Evolutionary conservation across 148 eudicot species (phyloP).

Genomic region (Rhododendron kiyosumense): DNA sequence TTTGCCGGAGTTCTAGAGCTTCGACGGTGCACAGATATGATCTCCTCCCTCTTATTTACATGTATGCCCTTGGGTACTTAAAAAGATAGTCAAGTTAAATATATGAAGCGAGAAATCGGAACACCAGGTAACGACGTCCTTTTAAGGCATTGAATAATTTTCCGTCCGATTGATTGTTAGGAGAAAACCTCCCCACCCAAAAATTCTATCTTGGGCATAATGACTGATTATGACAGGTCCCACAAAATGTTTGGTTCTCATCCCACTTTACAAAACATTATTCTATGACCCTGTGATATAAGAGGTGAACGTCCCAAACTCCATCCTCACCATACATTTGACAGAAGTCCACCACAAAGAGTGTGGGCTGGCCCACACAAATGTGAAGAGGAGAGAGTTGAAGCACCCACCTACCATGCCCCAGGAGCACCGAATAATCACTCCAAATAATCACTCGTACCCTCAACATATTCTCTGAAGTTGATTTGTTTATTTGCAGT

Average conservation of each 20-base stretch:
- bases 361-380: too few species aligned
- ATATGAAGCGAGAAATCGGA: too few species aligned
- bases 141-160: background rate
- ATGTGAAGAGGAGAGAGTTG: background rate
- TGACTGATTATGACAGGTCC: background rate
- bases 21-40: too few species aligned
- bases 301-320: background rate
- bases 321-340: background rate
- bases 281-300: too few species aligned
- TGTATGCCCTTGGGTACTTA: too few species aligned
- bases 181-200: background rate
- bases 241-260: background rate
- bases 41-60: too few species aligned
- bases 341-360: background rate
- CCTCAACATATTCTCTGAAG: background rate
- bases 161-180: background rate
- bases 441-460: too few species aligned
- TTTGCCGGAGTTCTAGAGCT: too few species aligned
- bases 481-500: background rate
- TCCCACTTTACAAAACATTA: background rate
- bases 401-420: background rate
- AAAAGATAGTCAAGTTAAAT: too few species aligned
- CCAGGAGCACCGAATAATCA: background rate
- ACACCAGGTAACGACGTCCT: too few species aligned
- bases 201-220: background rate